Evolutionary conservation across 2,329 filamentous ascomycete species (phyloP).

Genomic region (Esteya vermicola): DNA sequence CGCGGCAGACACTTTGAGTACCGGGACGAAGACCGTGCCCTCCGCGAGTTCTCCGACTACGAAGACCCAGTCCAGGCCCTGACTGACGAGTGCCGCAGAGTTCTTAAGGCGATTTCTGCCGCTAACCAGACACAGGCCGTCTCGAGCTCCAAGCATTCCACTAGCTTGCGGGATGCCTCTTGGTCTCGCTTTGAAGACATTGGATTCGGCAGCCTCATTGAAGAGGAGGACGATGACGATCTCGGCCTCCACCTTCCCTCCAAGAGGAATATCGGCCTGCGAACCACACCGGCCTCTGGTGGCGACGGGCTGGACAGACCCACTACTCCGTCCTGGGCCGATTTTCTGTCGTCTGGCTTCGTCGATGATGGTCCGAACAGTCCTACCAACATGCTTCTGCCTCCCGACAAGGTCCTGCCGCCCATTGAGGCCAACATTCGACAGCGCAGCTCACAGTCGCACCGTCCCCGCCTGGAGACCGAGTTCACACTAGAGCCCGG

Average conservation of each 20-base stretch:
- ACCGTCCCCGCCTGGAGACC: conserved; percentile 56
- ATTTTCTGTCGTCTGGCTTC: conserved; percentile 91
- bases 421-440: conserved; percentile 61
- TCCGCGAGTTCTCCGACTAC: conserved; percentile 75
- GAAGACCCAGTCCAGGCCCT: conserved; percentile 79
- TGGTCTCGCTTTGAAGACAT: conserved; percentile 97
- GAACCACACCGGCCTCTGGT: conserved; percentile 52
- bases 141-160: conserved; percentile 56
- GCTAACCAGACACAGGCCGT: conserved; percentile 68
- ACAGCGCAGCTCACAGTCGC: conserved; percentile 76
- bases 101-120: conserved; percentile 75
- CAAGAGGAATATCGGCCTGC: conserved; percentile 30
- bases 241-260: conserved; percentile 26
- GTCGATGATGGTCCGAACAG: conserved; percentile 56
- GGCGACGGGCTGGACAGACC: conserved; percentile 59
- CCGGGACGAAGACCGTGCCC: conserved; percentile 69
- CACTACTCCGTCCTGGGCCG: conserved; percentile 95
- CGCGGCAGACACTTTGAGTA: conserved; percentile 93
- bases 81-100: conserved; percentile 86
- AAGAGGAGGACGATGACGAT: conserved; percentile 56
- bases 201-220: conserved; percentile 66
- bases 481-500: conserved; percentile 66
- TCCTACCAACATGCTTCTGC: conserved; percentile 59
- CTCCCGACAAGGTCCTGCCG: conserved; percentile 80
- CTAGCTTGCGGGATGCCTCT: conserved; percentile 66